phyloP scores from a whole-genome alignment of 2,329 filamentous ascomycete genomes.

The Aspergillus pseudonomiae region DNA sequence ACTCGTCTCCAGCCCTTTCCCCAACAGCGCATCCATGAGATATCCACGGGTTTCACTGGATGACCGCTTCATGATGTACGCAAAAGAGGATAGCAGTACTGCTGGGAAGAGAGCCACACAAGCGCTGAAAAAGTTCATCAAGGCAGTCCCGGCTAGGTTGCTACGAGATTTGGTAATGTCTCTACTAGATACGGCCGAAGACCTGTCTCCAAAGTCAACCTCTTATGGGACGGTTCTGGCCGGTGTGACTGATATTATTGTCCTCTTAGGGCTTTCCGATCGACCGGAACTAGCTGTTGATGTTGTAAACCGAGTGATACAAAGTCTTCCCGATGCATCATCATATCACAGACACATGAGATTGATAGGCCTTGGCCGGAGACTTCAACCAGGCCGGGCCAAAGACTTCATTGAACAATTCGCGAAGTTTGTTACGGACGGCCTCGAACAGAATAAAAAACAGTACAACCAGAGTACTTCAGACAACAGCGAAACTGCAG shows the following conservation, averaged over 20 bases:
- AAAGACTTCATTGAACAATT: constrained; percentile 11
- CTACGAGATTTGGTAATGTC: neutral
- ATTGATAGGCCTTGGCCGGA: constrained; percentile 5
- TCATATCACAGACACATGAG: constrained; percentile 19
- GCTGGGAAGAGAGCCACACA: neutral
- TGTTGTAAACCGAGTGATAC: constrained; percentile 13
- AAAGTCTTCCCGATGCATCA: constrained; percentile 20
- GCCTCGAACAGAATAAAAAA: neutral
- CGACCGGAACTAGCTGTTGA: constrained; percentile 18
- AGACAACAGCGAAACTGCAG: neutral
- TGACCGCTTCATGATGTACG: neutral
- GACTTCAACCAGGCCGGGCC: constrained; percentile 13
- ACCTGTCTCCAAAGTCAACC: neutral
- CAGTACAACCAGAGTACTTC: neutral
- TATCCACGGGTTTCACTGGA: constrained; percentile 3
- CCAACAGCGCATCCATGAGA: neutral
- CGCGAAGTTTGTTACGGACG: constrained; percentile 9
- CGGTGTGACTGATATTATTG: constrained; percentile 15
- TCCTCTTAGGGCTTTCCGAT: constrained; percentile 17
- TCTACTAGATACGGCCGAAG: neutral
- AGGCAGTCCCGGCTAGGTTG: neutral
- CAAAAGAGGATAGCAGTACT: neutral
- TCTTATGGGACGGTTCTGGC: neutral
- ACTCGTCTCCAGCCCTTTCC: constrained; percentile 10
- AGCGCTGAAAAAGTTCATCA: neutral